Base-by-base conservation (phyloP, 345 rosid genomes). In the Citropsis articulata region DNA sequence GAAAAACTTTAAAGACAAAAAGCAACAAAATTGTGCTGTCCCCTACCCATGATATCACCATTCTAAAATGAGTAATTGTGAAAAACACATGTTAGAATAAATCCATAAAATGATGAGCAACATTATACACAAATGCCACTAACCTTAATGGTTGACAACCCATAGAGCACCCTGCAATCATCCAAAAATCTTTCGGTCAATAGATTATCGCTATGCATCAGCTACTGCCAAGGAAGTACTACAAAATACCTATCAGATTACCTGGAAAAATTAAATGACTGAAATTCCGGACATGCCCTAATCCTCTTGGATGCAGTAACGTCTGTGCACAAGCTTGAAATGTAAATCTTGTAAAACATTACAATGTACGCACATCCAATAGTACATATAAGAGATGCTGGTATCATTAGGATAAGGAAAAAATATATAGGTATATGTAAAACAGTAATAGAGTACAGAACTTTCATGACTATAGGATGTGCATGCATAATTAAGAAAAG, bases 211-310 rank as follows among this genome's bases (percentile, higher is more conserved):
- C 66, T 62, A 63, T 30, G 12, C 64, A 66, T 66, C 33, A 78
- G 59, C 16, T 24, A 53, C 2, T 40, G 57, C 45, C 42, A 77
- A 75, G 7, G 9, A 9, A 30, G 31, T 45, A 59, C 45, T 33
- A 62, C 45, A 55, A 64, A 50, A 30, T 28, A 53, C 18, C 24
- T 33, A 66, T 27, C 64, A 38, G 74, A 66, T 69, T 79, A 91
- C 93, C 96, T 60, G 89, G 86, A 28, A 87, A 77, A 73, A 85
- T 73, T 75, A 85, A 85, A 76, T 75, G 84, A 73, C 84, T 85
- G 73, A 85, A 89, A 79, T 86, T 85, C 78, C 85, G 79, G 65
- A 85, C 80, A 75, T 79, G 81, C 50, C 57, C 83, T 19, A 81
- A 25, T 85, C 83, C 87, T 83, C 83, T 86, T 25, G 82, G 78